phyloP scores from a whole-genome alignment of 2,329 filamentous ascomycete species.

The Ophiostoma australiae region DNA sequence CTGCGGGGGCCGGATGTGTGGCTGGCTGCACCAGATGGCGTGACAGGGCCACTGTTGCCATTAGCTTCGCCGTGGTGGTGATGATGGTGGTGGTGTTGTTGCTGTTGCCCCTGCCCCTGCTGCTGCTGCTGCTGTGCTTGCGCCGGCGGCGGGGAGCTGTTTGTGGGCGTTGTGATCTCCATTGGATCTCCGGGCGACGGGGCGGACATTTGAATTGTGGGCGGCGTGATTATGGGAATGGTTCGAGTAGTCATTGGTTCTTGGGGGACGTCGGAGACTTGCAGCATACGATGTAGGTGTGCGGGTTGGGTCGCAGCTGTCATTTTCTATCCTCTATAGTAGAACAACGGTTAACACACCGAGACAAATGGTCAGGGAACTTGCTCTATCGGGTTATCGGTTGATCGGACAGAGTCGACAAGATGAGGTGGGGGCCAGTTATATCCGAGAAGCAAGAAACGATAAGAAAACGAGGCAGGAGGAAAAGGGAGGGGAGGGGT shows the following conservation, averaged over 20 bases:
- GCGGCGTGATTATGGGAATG: constrained; percentile 52
- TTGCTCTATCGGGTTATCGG: neutral
- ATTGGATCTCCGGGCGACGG: constrained; percentile 56
- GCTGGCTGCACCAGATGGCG: neutral
- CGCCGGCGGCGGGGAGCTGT: constrained; percentile 41
- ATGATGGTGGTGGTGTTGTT: neutral
- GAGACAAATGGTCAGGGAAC: constrained; percentile 5
- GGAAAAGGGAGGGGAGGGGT: neutral
- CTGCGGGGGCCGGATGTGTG: constrained; percentile 12
- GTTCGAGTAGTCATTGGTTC: constrained; percentile 50
- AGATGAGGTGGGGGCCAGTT: neutral
- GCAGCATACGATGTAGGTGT: constrained; percentile 40
- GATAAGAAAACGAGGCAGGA: neutral
- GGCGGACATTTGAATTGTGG: constrained; percentile 55
- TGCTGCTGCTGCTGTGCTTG: constrained; percentile 29
- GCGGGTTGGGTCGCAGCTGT: constrained; percentile 50
- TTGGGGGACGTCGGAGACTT: constrained; percentile 40
- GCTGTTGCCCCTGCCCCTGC: neutral
- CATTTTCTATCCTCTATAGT: constrained; percentile 39
- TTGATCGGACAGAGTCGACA: neutral
- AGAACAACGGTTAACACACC: neutral
- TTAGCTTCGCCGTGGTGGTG: neutral
- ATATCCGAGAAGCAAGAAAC: neutral
- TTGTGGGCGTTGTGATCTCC: constrained; percentile 54
- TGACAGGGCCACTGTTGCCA: neutral